Evolutionary conservation across 306 rosid species (phyloP).

Genomic region (Malus domestica): ASM211411v1 NC_041794.1:33330501-33331000

Average conservation of each 20-base stretch:
- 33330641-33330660: constrained; percentile 25
- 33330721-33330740: constrained; percentile 20
- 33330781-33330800: constrained; percentile 7
- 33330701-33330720: constrained; percentile 15
- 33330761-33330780: constrained; percentile 18
- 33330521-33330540: constrained; percentile 26
- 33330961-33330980: constrained; percentile 33
- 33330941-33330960: constrained; percentile 34
- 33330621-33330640: constrained; percentile 31
- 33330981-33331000: constrained; percentile 26
- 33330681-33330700: constrained; percentile 19
- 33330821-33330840: constrained; percentile 29
- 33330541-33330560: constrained; percentile 36
- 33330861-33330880: constrained; percentile 34
- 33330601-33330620: constrained; percentile 25
- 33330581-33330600: constrained; percentile 43
- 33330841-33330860: constrained; percentile 29
- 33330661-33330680: constrained; percentile 25
- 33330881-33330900: constrained; percentile 30
- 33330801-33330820: constrained; percentile 29
- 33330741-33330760: constrained; percentile 10
- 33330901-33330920: constrained; percentile 33
- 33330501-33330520: constrained; percentile 44
- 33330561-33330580: constrained; percentile 26
- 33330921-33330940: constrained; percentile 19